phyloP scores from a whole-genome alignment of 768 basidiomycete species.

The Agrocybe pediades region DNA sequence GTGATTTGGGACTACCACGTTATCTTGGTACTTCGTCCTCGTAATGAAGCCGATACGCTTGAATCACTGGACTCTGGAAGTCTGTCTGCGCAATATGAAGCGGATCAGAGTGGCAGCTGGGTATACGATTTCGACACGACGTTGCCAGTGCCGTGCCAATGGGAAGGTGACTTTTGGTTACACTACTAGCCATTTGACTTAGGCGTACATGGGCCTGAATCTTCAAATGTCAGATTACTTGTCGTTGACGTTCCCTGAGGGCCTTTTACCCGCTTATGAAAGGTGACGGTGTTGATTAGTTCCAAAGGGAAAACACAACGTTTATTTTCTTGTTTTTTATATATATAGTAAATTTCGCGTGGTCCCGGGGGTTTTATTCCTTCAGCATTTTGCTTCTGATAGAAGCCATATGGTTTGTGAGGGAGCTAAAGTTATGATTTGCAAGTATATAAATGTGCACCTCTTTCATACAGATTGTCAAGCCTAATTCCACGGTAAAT shows the following conservation, averaged over 20 bases:
- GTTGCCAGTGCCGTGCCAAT: constrained; percentile 51
- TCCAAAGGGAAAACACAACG: background rate
- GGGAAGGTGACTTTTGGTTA: constrained; percentile 37
- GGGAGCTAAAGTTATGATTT: constrained; percentile 8
- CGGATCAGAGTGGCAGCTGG: constrained; percentile 38
- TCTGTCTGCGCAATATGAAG: constrained; percentile 5
- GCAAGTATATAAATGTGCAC: too few species aligned
- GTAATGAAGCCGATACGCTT: constrained; percentile 1
- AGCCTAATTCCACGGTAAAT: background rate
- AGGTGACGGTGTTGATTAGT: constrained; percentile 35
- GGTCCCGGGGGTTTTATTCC: constrained; percentile 49
- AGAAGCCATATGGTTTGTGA: constrained; percentile 71
- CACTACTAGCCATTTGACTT: too few species aligned
- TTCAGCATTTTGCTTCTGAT: constrained; percentile 71
- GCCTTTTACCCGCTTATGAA: constrained; percentile 37
- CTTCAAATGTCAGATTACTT: constrained; percentile 44
- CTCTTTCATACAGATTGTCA: background rate
- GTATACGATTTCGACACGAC: constrained; percentile 71
- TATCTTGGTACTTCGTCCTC: constrained; percentile 52
- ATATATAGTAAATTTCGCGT: constrained; percentile 61
- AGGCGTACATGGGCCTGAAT: background rate
- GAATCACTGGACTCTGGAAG: background rate
- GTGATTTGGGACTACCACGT: constrained; percentile 82
- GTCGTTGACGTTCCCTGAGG: constrained; percentile 41
- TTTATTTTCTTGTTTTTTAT: background rate